Conservation (phyloP, 2,329 filamentous ascomycete species). For the Pseudogymnoascus sp. region DNA sequence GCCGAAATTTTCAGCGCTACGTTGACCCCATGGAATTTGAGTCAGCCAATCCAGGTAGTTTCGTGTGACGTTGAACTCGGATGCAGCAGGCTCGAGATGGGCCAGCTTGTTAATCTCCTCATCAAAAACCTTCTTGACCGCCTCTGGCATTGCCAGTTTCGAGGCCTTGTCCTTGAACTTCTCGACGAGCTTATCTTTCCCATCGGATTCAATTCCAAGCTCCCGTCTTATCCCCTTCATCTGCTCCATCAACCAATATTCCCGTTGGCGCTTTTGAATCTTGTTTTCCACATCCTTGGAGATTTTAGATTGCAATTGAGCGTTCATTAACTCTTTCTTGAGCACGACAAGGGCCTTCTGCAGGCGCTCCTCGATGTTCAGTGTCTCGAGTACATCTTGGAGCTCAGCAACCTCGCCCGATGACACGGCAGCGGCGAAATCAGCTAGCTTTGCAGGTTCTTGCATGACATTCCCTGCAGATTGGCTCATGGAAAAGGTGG, state of each 20-base stretch:
- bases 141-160: constrained; percentile 93
- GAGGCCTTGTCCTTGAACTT: constrained; percentile 93
- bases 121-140: constrained; percentile 94
- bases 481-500: constrained; percentile 92
- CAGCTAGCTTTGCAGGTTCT: constrained; percentile 88
- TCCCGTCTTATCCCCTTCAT: constrained; percentile 98
- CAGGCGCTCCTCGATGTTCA: constrained; percentile 87
- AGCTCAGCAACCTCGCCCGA: constrained; percentile 85
- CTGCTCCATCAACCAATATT: constrained; percentile 99
- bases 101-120: constrained; percentile 97
- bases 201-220: constrained; percentile 91
- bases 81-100: constrained; percentile 89
- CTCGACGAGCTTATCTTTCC: constrained; percentile 95
- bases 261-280: constrained; percentile 92
- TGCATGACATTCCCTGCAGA: constrained; percentile 91
- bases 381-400: constrained; percentile 79
- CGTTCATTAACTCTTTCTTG: constrained; percentile 98
- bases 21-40: constrained; percentile 93
- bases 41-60: constrained; percentile 99
- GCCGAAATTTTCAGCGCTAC: constrained; percentile 92
- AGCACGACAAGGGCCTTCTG: constrained; percentile 85
- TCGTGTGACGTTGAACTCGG: constrained; percentile 95
- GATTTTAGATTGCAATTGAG: constrained; percentile 93
- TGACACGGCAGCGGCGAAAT: constrained; percentile 96
- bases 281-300: constrained; percentile 96